phyloP scores from a whole-genome alignment of 2,329 filamentous ascomycete species.

The Coniochaeta ligniaria region DNA sequence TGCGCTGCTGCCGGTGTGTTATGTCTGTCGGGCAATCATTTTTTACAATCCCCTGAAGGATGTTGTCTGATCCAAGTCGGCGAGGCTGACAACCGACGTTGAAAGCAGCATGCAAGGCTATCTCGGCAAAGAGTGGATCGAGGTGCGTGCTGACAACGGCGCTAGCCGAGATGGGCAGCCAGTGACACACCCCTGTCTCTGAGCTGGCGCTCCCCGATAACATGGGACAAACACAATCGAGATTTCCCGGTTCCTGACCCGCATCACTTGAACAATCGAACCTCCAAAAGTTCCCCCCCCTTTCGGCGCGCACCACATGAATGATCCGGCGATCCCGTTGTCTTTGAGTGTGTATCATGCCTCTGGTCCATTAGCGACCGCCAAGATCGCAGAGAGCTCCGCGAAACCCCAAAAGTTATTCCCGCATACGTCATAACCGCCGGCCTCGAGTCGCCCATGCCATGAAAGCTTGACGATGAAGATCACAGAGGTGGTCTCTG shows the following conservation, averaged over 20 bases:
- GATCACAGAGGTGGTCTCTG: constrained; percentile 41
- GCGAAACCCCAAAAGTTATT: background rate
- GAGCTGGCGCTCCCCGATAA: background rate
- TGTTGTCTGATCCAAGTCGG: background rate
- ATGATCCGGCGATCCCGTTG: background rate
- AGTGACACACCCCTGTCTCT: background rate
- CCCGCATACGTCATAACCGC: constrained; percentile 3
- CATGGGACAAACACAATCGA: background rate
- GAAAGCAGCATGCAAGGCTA: background rate
- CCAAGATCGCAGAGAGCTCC: background rate
- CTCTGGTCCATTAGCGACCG: background rate
- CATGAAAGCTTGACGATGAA: constrained; percentile 36
- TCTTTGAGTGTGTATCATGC: background rate
- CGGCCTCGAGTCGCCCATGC: constrained; percentile 12
- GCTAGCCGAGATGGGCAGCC: background rate
- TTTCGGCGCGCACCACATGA: background rate
- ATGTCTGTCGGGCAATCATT: background rate
- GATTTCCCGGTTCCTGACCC: background rate
- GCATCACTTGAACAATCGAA: background rate
- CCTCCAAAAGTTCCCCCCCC: background rate
- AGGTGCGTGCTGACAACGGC: background rate
- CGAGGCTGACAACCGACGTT: constrained; percentile 1
- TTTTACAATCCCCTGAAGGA: background rate
- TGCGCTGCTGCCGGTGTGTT: background rate
- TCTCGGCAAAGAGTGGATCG: background rate